Percentiles rank a stretch among this genome's conserved stretches.
Evolutionary conservation across 768 basidiomycete genomes (phyloP).

Genomic region (Glaciozyma martinii): DNA sequence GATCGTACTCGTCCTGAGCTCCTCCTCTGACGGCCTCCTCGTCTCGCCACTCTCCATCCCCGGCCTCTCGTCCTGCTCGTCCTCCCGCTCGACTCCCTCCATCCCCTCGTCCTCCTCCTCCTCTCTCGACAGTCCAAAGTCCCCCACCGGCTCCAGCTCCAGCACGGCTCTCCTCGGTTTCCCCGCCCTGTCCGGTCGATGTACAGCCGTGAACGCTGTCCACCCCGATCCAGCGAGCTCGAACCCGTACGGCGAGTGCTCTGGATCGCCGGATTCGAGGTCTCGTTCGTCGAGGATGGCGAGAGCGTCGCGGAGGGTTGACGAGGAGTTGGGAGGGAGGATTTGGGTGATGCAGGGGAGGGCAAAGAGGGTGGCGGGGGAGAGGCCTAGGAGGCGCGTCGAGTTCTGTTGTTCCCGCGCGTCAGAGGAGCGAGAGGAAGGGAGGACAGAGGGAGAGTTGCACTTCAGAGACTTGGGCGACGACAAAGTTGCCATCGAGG

Average conservation of each 20-base stretch:
- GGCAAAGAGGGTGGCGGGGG: conserved; percentile 61
- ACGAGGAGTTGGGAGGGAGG: conserved; percentile 57
- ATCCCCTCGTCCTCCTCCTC: no score
- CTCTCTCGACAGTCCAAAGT: not conserved
- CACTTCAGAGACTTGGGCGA: conserved; percentile 74
- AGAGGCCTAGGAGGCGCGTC: conserved; percentile 62
- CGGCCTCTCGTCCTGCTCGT: no score
- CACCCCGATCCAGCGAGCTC: conserved; percentile 40
- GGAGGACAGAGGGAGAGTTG: conserved; percentile 9
- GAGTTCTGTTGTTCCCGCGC: conserved; percentile 52
- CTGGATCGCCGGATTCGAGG: conserved; percentile 37
- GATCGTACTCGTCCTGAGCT: no score
- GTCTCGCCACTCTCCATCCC: no score
- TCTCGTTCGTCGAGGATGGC: conserved; percentile 54
- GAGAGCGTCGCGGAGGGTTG: conserved; percentile 63
- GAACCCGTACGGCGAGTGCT: conserved; percentile 54
- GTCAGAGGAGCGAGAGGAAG: not conserved
- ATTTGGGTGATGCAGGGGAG: conserved; percentile 64
- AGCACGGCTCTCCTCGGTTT: conserved; percentile 44
- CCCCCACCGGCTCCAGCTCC: conserved; percentile 65
- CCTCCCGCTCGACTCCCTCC: no score
- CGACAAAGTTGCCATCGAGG: conserved; percentile 50
- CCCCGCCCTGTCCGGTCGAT: conserved; percentile 43
- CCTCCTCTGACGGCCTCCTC: no score
- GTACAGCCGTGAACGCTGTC: conserved; percentile 61